Evolutionary conservation across 768 basidiomycete genomes (phyloP).

Genomic region (Hortiboletus campestris): DNA sequence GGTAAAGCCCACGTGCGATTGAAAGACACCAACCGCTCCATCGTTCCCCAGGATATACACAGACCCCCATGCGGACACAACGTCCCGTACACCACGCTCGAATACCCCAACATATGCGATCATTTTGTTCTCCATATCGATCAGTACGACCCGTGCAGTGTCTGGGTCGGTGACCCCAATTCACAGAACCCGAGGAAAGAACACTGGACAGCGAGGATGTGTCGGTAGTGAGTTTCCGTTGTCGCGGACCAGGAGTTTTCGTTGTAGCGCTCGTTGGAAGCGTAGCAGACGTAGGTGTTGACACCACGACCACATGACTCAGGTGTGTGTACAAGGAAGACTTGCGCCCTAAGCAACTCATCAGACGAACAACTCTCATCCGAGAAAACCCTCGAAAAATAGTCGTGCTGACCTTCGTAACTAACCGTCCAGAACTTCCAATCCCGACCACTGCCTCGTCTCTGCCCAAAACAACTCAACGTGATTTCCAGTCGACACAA

Average conservation of each 20-base stretch:
- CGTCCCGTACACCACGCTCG: conserved; percentile 76
- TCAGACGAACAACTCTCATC: neutral
- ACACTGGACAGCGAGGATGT: conserved; percentile 8
- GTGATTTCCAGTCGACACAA: conserved; percentile 69
- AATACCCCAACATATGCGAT: conserved; percentile 83
- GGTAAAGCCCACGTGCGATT: neutral
- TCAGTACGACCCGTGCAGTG: conserved; percentile 76
- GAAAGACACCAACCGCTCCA: conserved; percentile 55
- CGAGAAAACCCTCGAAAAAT: neutral
- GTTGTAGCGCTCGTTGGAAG: conserved; percentile 60
- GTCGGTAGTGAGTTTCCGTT: conserved; percentile 23
- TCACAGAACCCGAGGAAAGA: neutral
- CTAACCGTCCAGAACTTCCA: conserved; percentile 82
- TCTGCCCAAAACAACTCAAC: conserved; percentile 78
- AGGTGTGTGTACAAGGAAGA: conserved; percentile 70
- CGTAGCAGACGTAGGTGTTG: conserved; percentile 51
- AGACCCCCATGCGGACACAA: conserved; percentile 79
- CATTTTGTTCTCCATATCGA: conserved; percentile 91
- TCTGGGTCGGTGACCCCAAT: conserved; percentile 47
- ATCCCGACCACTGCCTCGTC: conserved; percentile 93
- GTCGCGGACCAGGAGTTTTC: conserved; percentile 34
- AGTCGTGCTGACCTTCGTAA: conserved; percentile 71
- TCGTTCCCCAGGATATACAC: conserved; percentile 79
- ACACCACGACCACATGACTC: conserved; percentile 87
- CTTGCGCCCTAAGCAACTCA: conserved; percentile 42